Evolutionary conservation across 306 rosid genomes (phyloP).

Genomic region (Lagenaria siceraria): DNA sequence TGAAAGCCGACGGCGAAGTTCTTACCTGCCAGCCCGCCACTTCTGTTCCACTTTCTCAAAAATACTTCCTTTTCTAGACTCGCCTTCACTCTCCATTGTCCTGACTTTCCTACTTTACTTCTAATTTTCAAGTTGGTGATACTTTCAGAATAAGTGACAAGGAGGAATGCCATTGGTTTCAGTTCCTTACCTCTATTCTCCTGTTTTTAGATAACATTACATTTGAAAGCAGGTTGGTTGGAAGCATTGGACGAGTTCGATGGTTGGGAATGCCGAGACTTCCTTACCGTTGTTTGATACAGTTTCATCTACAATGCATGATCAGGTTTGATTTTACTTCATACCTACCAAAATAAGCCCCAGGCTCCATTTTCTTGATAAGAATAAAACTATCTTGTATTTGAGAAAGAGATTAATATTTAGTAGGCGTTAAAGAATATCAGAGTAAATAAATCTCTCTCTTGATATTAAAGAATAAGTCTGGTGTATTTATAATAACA

Average conservation of each 20-base stretch:
- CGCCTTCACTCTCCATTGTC: background rate
- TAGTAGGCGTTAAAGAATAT: too few relatives aligned
- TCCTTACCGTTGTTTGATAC: background rate
- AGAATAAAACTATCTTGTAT: background rate
- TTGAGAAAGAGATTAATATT: background rate
- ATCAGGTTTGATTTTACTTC: background rate
- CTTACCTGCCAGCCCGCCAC: constrained; percentile 53
- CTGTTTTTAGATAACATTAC: background rate
- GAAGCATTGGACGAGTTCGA: background rate
- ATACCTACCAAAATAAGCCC: background rate
- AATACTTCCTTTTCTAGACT: constrained; percentile 59
- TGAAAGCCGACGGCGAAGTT: constrained; percentile 63
- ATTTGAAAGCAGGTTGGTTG: background rate
- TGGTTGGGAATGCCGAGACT: background rate
- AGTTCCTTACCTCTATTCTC: background rate
- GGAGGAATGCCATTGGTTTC: background rate
- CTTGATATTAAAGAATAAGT: too few relatives aligned
- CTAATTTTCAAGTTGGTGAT: background rate
- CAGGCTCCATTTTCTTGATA: background rate
- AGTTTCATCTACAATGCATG: background rate
- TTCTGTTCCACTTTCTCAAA: constrained; percentile 62
- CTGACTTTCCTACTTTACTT: background rate
- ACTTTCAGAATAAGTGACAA: background rate
- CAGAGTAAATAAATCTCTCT: too few relatives aligned
- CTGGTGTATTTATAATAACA: too few relatives aligned